Base-by-base conservation (phyloP, 148 eudicot genomes). In the Arctostaphylos glauca region DNA sequence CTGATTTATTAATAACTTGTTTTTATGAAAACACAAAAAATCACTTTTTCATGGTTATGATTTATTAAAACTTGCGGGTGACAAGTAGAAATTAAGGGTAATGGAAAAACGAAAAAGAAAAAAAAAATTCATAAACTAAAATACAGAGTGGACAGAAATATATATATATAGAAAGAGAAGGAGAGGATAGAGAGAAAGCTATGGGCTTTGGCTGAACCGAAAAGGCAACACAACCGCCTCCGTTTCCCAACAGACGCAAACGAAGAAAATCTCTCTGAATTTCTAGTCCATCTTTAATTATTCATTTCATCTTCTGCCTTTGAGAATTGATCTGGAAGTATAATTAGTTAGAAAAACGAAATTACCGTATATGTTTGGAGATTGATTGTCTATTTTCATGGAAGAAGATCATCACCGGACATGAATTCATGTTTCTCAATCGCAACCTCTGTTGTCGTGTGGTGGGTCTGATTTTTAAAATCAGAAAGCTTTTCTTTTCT, bases 151-250 rank as follows among this genome's bases (percentile, higher is more conserved):
- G 67, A n/a, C 9, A 2, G 3, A 59, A 5, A 54, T 7, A 54
- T 2, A 14, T 19, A 46, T 15, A 80, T 48, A 67, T 31, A 64
- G 31, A 18, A 19, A 49, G 56, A 76, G 15, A 23, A 14, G 9
- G 67, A 21, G 31, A 25, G 25, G 67, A 60, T 6, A 60, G 67
- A 74, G 86, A 31, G 59, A 52, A 5, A 77, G 84, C 85, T 31
- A 31, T 31, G 38, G 85, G 68, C 74, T 81, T 82, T 84, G 47
- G 87, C 12, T 52, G 19, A 52, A 75, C 82, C 79, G 81, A 86
- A 75, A 82, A 23, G 59, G 66, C 77, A 67, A 66, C 64, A 25
- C 73, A 21, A 64, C 74, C 18, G 8, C 86, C 60, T 18, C 70
- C 41, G 12, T 70, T 71, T 54, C 81, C 84, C 73, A 18, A 55